phyloP scores from a whole-genome alignment of 768 basidiomycete genomes.

The Hirschioporus abietinus region DNA sequence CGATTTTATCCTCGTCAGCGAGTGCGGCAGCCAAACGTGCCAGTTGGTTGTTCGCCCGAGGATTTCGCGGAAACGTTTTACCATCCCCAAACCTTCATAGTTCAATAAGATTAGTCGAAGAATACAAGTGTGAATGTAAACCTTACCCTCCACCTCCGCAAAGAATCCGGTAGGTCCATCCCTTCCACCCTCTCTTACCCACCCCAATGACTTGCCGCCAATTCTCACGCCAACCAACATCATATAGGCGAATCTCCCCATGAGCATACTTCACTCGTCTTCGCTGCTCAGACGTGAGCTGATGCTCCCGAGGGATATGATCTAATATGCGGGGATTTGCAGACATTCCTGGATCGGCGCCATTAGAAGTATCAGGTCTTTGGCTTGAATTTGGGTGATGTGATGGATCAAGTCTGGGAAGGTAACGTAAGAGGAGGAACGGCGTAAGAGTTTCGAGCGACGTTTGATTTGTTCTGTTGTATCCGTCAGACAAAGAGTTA shows the following conservation, averaged over 20 bases:
- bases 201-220: conserved; percentile 66
- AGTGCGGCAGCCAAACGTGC: conserved; percentile 59
- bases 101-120: not conserved
- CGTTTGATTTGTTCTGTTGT: conserved; percentile 74
- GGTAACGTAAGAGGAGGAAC: conserved; percentile 64
- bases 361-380: conserved; percentile 17
- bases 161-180: conserved; percentile 48
- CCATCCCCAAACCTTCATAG: conserved; percentile 58
- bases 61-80: conserved; percentile 60
- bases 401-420: conserved; percentile 44
- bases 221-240: conserved; percentile 70
- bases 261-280: conserved; percentile 61
- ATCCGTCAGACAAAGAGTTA: not conserved
- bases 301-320: conserved; percentile 43
- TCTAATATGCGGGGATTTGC: conserved; percentile 47
- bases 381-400: conserved; percentile 22
- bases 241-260: conserved; percentile 54
- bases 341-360: conserved; percentile 32
- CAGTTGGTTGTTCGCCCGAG: conserved; percentile 59
- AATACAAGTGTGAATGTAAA: not conserved
- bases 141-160: conserved; percentile 65
- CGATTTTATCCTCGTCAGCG: conserved; percentile 48
- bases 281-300: conserved; percentile 62
- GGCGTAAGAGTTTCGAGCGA: conserved; percentile 74
- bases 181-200: conserved; percentile 33